Conservation (phyloP, 2,329 filamentous ascomycete genomes). For the Xylariomycetidae sp. region DNA sequence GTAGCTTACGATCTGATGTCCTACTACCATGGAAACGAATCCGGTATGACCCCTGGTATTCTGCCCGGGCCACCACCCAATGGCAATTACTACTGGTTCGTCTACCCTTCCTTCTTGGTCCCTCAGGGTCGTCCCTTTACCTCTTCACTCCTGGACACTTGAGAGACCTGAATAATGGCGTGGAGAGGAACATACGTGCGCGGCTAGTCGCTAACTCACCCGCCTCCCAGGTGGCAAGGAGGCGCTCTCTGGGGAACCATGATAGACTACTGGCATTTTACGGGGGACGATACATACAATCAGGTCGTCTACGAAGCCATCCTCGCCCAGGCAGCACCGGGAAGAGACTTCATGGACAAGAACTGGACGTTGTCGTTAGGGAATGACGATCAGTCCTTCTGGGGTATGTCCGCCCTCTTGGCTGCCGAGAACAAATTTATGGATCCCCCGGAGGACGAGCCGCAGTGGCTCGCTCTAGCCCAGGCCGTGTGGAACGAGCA, state of each 20-base stretch:
- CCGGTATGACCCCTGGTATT: conserved; percentile 39
- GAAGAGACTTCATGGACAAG: conserved; percentile 40
- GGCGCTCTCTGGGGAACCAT: conserved; percentile 48
- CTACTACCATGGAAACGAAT: conserved; percentile 22
- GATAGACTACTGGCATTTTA: conserved; percentile 53
- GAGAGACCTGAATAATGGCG: no score
- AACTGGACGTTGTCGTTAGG: conserved; percentile 37
- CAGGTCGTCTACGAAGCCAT: conserved; percentile 38
- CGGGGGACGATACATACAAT: conserved; percentile 48
- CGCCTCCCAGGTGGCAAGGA: conserved; percentile 46
- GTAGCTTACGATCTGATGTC: conserved; percentile 23
- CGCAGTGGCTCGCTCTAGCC: conserved; percentile 60
- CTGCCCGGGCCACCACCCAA: conserved; percentile 22
- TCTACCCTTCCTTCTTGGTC: neutral
- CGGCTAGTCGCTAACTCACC: conserved; percentile 6
- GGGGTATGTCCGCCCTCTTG: conserved; percentile 58
- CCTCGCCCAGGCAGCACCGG: conserved; percentile 39
- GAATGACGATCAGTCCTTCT: conserved; percentile 59
- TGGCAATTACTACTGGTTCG: conserved; percentile 26
- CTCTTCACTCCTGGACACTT: no score
- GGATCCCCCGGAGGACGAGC: conserved; percentile 41
- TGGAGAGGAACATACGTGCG: no score
- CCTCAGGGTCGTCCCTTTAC: conserved; percentile 1
- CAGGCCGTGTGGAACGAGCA: conserved; percentile 63
- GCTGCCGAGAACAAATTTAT: conserved; percentile 59